A percentile compares a stretch with the other conserved stretches of the same genome.
phyloP scores from a whole-genome alignment of 177 flowering plant species.

The Vitis hybrid region DNA sequence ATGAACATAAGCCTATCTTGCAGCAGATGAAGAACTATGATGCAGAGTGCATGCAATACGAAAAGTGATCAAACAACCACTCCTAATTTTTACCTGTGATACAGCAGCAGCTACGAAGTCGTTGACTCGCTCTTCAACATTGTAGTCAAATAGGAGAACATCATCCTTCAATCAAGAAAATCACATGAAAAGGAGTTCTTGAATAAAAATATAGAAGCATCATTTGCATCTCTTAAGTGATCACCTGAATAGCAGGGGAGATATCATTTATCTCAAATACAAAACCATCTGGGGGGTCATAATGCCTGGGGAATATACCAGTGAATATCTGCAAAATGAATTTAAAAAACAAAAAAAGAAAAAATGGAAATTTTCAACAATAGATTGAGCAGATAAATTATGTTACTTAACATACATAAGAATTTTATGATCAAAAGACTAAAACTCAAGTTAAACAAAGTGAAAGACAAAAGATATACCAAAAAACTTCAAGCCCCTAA shows the following conservation, averaged over 20 bases:
- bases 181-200: conserved; percentile 8
- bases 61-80: neutral
- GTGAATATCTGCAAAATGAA: conserved; percentile 40
- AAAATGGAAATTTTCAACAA: neutral
- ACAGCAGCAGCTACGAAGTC: conserved; percentile 90
- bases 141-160: conserved; percentile 76
- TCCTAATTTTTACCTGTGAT: conserved; percentile 52
- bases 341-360: neutral
- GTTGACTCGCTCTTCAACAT: conserved; percentile 87
- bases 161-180: conserved; percentile 64
- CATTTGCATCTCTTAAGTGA: neutral
- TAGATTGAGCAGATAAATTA: too few species aligned
- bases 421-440: too few species aligned
- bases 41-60: neutral
- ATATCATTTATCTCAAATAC: conserved; percentile 46
- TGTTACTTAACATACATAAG: neutral
- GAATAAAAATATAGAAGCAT: neutral
- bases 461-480: neutral
- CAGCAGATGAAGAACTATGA: neutral
- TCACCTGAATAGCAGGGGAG: conserved; percentile 66
- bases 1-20: too few species aligned
- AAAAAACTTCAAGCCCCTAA: conserved; percentile 1
- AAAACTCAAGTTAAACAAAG: neutral
- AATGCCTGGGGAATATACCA: conserved; percentile 45
- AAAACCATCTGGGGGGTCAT: conserved; percentile 57